These are phyloP conservation scores for Blastomyces gilchristii DNA, from an alignment of 2,329 filamentous ascomycete genomes.

Conservation along the genomic window DNA sequence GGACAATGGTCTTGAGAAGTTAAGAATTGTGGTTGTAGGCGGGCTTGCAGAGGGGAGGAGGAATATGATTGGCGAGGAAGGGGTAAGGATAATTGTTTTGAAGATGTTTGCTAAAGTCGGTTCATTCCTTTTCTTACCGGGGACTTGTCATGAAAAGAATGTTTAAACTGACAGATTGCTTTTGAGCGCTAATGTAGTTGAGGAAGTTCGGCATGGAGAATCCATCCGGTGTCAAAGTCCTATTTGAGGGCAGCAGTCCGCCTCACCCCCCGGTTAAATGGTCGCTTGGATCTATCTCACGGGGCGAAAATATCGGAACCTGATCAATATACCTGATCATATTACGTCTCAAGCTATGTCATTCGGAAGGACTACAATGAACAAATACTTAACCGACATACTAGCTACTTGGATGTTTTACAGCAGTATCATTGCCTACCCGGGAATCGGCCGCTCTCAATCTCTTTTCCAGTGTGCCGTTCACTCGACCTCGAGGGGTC, in stretches of 20 bases:
- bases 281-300: not conserved
- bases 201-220: not conserved
- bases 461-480: not conserved
- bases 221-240: not conserved
- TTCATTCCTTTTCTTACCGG: not conserved
- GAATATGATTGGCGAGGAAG: slow-evolving; percentile 2
- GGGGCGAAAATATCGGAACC: not conserved
- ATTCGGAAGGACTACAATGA: not conserved
- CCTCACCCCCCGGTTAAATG: not conserved
- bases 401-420: not conserved
- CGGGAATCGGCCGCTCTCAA: not conserved
- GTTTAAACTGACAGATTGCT: too few relatives aligned
- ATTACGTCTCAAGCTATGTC: not conserved
- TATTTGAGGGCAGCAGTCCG: not conserved
- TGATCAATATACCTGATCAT: not conserved
- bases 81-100: not conserved
- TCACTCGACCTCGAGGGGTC: not conserved
- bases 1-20: slow-evolving; percentile 12
- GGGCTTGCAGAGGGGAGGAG: not conserved
- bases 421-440: not conserved
- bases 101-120: slow-evolving; percentile 5
- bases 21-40: slow-evolving; percentile 6
- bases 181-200: not conserved
- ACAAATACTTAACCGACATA: not conserved
- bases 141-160: too few relatives aligned